phyloP scores from a whole-genome alignment of 2,329 filamentous ascomycete species.

The Aspergillus tubingensis region DNA sequence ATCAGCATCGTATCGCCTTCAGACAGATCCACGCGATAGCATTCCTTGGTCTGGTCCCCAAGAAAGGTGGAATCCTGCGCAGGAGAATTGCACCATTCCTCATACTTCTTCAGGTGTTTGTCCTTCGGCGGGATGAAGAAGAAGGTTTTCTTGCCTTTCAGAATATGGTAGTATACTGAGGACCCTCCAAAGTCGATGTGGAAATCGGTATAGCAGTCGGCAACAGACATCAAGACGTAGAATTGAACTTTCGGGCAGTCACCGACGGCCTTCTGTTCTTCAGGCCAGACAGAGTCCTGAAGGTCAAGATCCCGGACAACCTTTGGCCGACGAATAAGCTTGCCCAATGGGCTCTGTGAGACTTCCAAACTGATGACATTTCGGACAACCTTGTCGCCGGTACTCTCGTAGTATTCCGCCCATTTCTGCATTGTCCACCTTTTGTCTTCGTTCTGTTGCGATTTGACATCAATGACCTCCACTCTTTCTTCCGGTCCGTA shows the following conservation, averaged over 20 bases:
- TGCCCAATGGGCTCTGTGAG: slow-evolving; percentile 63
- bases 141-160: slow-evolving; percentile 69
- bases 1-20: slow-evolving; percentile 71
- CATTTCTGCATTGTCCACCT: slow-evolving; percentile 67
- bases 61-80: slow-evolving; percentile 68
- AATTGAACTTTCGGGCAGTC: slow-evolving; percentile 67
- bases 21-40: slow-evolving; percentile 65
- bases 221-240: slow-evolving; percentile 70
- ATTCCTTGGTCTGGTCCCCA: slow-evolving; percentile 65
- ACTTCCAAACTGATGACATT: slow-evolving; percentile 72
- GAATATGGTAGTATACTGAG: slow-evolving; percentile 70
- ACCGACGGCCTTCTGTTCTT: slow-evolving; percentile 54
- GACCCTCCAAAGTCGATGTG: slow-evolving; percentile 73
- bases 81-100: slow-evolving; percentile 69
- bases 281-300: slow-evolving; percentile 55
- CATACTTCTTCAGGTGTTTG: slow-evolving; percentile 68
- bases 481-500: slow-evolving; percentile 64
- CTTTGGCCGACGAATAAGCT: slow-evolving; percentile 63
- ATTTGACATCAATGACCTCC: slow-evolving; percentile 70
- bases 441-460: slow-evolving; percentile 65
- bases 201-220: slow-evolving; percentile 71
- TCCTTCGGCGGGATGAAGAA: slow-evolving; percentile 71
- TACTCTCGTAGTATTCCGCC: slow-evolving; percentile 67
- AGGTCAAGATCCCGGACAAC: slow-evolving; percentile 64
- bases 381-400: slow-evolving; percentile 61